Evolutionary conservation across 208 protist species (phyloP).

Genomic region (Angomonas ambiguus): DNA sequence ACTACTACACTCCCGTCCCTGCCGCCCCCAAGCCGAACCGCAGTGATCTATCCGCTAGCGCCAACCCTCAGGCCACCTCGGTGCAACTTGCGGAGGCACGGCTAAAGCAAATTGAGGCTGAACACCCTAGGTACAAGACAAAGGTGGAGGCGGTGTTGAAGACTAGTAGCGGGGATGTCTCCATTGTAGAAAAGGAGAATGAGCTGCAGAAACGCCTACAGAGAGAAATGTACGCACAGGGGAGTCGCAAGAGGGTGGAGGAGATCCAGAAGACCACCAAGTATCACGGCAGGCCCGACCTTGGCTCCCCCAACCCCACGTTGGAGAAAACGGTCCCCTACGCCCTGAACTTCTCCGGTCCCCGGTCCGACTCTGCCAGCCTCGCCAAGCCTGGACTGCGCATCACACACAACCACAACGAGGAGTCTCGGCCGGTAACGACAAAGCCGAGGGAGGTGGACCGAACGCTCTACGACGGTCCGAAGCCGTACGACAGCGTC

Average conservation of each 20-base stretch:
- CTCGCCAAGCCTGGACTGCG: slow-evolving; percentile 19
- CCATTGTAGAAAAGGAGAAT: slow-evolving; percentile 49
- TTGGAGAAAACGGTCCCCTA: slow-evolving; percentile 44
- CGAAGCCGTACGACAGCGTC: slow-evolving; percentile 36
- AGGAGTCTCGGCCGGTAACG: slow-evolving; percentile 17
- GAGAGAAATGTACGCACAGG: slow-evolving; percentile 41
- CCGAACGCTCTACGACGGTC: slow-evolving; percentile 26
- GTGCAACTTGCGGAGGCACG: slow-evolving; percentile 51
- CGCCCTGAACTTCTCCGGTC: slow-evolving; percentile 37
- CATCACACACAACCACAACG: slow-evolving; percentile 31
- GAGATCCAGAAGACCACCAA: slow-evolving; percentile 25
- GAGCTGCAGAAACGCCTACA: slow-evolving; percentile 36
- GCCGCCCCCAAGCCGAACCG: background rate
- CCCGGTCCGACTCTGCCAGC: slow-evolving; percentile 33
- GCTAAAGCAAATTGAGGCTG: slow-evolving; percentile 35
- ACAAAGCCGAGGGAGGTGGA: slow-evolving; percentile 20
- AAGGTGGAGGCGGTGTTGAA: slow-evolving; percentile 26
- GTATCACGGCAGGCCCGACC: slow-evolving; percentile 25
- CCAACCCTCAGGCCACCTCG: slow-evolving; percentile 30
- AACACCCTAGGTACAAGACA: slow-evolving; percentile 23
- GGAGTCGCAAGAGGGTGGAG: slow-evolving; percentile 27
- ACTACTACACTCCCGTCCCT: slow-evolving; percentile 37
- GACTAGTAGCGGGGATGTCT: slow-evolving; percentile 29
- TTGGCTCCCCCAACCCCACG: slow-evolving; percentile 22
- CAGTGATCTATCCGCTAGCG: slow-evolving; percentile 8